These are phyloP conservation scores for Yamadazyma sp. DNA, from an alignment of 805 yeast species.

Conservation along the genomic window DNA sequence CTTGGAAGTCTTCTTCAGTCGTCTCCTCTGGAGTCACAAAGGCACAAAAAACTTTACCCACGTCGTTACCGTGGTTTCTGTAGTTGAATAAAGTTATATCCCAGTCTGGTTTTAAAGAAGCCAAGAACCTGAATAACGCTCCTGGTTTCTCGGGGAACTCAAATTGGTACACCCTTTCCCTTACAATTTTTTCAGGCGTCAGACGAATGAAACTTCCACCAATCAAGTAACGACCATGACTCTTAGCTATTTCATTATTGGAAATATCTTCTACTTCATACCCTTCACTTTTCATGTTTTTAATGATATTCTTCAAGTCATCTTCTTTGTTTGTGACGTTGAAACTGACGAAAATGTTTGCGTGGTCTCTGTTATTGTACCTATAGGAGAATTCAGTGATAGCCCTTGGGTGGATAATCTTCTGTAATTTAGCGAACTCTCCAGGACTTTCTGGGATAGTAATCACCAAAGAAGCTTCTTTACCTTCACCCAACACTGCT, in stretches of 20 bases:
- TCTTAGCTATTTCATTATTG: conserved; percentile 90
- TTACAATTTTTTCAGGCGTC: conserved; percentile 52
- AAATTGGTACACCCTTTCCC: conserved; percentile 79
- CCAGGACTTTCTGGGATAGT: conserved; percentile 94
- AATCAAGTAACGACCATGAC: conserved; percentile 93
- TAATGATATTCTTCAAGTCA: conserved; percentile 67
- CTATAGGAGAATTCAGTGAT: conserved; percentile 96
- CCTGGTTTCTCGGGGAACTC: conserved; percentile 99
- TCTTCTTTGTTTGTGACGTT: conserved; percentile 71
- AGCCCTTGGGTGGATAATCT: conserved; percentile 77
- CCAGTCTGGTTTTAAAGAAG: conserved; percentile 74
- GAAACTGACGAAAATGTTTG: conserved; percentile 86
- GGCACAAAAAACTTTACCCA: conserved; percentile 91
- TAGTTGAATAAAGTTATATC: conserved; percentile 93
- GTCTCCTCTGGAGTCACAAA: conserved; percentile 73
- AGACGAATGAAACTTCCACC: conserved; percentile 57
- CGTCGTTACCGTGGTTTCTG: conserved; percentile 94
- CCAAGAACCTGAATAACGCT: conserved; percentile 79
- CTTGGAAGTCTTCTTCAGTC: conserved; percentile 61
- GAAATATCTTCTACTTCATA: conserved; percentile 76
- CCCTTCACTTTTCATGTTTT: conserved; percentile 52
- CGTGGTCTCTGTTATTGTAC: conserved; percentile 52
- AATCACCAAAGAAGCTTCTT: conserved; percentile 87
- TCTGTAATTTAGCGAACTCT: conserved; percentile 75
- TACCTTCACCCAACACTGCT: conserved; percentile 98